Conservation (phyloP, 768 basidiomycete genomes). For the Pulveroboletus sp. region DNA sequence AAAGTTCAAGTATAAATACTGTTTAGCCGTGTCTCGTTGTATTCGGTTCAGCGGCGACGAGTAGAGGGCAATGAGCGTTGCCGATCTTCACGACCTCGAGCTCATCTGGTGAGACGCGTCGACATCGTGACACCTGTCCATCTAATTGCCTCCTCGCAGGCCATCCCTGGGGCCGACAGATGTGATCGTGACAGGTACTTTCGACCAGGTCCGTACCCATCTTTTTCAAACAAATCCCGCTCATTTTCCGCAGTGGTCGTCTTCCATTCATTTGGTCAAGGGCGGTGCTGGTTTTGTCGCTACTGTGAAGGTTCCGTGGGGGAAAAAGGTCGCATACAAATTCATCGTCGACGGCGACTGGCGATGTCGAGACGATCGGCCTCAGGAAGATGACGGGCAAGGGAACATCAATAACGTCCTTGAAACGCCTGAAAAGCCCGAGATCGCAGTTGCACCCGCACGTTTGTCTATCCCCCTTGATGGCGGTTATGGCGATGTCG, state of each 20-base stretch:
- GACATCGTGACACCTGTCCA: slow-evolving; percentile 4
- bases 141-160: slow-evolving; percentile 38
- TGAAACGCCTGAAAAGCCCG: slow-evolving; percentile 48
- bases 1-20: slow-evolving; percentile 21
- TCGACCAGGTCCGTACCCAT: slow-evolving; percentile 62
- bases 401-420: slow-evolving; percentile 76
- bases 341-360: slow-evolving; percentile 77
- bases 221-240: neutral
- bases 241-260: slow-evolving; percentile 51
- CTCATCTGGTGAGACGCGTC: slow-evolving; percentile 48
- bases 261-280: slow-evolving; percentile 53
- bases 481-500: slow-evolving; percentile 11
- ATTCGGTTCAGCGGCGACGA: slow-evolving; percentile 14
- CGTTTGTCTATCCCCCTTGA: slow-evolving; percentile 16
- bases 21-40: neutral
- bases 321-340: slow-evolving; percentile 66
- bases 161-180: slow-evolving; percentile 51
- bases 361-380: slow-evolving; percentile 50
- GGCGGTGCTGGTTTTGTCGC: slow-evolving; percentile 55
- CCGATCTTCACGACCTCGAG: slow-evolving; percentile 47
- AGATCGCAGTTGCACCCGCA: slow-evolving; percentile 2
- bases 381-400: slow-evolving; percentile 56
- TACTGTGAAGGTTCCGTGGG: slow-evolving; percentile 56
- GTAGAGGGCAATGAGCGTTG: slow-evolving; percentile 28
- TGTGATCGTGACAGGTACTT: slow-evolving; percentile 74